These are phyloP conservation scores for Pharus latifolius DNA, from an alignment of 176 grass and related monocot species.

Conservation along the genomic window DNA sequence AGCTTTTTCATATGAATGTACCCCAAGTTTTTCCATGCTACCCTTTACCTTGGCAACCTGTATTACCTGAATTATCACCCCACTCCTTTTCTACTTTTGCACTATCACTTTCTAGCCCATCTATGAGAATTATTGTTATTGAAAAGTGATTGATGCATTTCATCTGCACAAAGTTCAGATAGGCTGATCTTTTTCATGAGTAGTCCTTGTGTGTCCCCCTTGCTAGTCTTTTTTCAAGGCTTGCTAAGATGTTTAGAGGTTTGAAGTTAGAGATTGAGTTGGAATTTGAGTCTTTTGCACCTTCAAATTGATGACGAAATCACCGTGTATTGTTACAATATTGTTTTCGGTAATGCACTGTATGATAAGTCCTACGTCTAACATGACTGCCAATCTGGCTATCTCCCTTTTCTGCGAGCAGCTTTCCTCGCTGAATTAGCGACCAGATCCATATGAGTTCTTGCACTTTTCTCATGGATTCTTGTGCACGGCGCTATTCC, in stretches of 20 bases:
- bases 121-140: conserved; percentile 21
- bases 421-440: conserved; percentile 1
- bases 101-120: conserved; percentile 44
- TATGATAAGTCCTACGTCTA: neutral
- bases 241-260: no score
- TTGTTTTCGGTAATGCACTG: conserved; percentile 1
- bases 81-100: conserved; percentile 31
- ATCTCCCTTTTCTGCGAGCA: neutral
- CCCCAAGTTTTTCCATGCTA: conserved; percentile 13
- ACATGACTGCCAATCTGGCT: neutral
- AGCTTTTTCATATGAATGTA: conserved; percentile 40
- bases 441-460: conserved; percentile 12
- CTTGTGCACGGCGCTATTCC: conserved; percentile 1
- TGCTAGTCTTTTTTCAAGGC: neutral
- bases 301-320: neutral
- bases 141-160: conserved; percentile 26
- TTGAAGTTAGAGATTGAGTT: neutral
- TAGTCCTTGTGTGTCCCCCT: conserved; percentile 6
- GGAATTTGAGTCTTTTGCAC: neutral
- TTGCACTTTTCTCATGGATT: conserved; percentile 6
- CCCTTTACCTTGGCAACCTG: conserved; percentile 24
- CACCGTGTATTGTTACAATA: no score
- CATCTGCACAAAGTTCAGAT: conserved; percentile 19
- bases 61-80: conserved; percentile 12
- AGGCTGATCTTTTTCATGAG: neutral